Base-by-base conservation (phyloP, 306 rosid species). In the Gastrolobium villosum region DNA sequence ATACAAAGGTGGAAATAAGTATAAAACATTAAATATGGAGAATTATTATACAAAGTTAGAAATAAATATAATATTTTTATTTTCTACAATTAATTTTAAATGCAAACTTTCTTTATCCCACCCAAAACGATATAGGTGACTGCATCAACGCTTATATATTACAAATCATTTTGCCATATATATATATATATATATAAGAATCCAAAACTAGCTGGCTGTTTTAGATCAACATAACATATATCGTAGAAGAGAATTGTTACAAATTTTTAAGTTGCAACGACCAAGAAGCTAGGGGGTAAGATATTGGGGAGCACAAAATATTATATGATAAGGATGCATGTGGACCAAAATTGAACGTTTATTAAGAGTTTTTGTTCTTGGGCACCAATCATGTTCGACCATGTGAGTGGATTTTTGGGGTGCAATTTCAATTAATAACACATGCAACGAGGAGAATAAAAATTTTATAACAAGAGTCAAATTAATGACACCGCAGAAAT, bases 321-420 rank as follows among this genome's bases (percentile, higher is more conserved):
- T 74, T 65, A 69, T 57, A 46, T 70, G 63, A 78, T 63, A 49
- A 78, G 79, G 76, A 5, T 74, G 79, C 72, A 5, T 74, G 80
- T 74, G 88, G 79, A 62, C 56, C 84, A 74, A 69, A 5, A 5
- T 11, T 78, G 62, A 70, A 20, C 5, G 5, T 39, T 57, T 40
- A 37, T 57, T 40, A 37, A 48, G 68, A 57, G 55, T 20, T 75
- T 75, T 31, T 69, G 53, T 50, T 62, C 49, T 44, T 37, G 44
- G 61, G 54, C 54, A 6, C 77, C 79, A 84, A 85, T 82, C 54
- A 56, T 81, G 78, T 72, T 74, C 11, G 39, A 57, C 73, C 84
- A 82, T 80, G 71, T 82, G 79, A 64, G 4, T 67, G 59, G 44
- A 28, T 76, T 53, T 73, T 26, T 1, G 32, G 20, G 14, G 4